A percentile compares a stretch with the other conserved stretches of the same genome.
phyloP scores from a whole-genome alignment of 345 rosid genomes.

The Luvunga scandens region DNA sequence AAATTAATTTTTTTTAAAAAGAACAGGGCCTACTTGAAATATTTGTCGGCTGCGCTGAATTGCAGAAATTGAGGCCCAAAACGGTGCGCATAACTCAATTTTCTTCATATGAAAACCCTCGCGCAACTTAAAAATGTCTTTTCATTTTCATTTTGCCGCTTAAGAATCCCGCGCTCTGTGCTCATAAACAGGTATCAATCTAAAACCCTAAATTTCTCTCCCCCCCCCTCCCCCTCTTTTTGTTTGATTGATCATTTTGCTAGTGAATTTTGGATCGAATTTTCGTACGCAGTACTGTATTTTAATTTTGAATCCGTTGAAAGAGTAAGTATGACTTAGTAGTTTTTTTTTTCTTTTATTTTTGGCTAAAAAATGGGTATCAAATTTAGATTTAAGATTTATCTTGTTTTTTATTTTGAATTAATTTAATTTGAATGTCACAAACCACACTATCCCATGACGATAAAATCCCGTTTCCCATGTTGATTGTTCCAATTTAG shows the following conservation, averaged over 20 bases:
- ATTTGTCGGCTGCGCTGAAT: background rate
- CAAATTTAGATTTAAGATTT: background rate
- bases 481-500: background rate
- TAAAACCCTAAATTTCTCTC: background rate
- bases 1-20: background rate
- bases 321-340: background rate
- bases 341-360: too few relatives aligned
- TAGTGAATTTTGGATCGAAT: background rate
- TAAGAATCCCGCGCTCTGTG: conserved; percentile 4
- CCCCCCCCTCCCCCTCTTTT: too few relatives aligned
- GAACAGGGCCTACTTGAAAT: background rate
- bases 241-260: background rate
- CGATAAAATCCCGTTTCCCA: background rate
- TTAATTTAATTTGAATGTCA: background rate
- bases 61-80: background rate
- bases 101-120: too few relatives aligned
- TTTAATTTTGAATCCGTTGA: background rate
- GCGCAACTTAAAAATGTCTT: background rate
- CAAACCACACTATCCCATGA: background rate
- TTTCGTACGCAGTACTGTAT: background rate
- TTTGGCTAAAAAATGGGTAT: background rate
- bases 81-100: background rate
- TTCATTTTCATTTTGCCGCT: conserved; percentile 9
- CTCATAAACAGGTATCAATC: background rate
- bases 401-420: background rate